Conservation (phyloP, 345 rosid genomes). For the Xanthoceras sorbifolium region DNA sequence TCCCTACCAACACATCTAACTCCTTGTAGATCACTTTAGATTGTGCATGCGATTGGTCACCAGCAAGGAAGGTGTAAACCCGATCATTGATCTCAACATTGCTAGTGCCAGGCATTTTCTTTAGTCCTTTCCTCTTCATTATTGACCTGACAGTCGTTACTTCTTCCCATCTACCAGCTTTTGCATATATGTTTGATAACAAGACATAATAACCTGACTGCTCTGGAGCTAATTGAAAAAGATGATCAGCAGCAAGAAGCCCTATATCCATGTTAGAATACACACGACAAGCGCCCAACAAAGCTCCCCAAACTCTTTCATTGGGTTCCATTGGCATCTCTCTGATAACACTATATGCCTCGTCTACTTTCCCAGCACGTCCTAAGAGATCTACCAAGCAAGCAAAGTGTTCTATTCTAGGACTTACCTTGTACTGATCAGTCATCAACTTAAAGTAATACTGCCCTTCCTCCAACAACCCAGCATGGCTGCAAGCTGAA, state of each 20-base stretch:
- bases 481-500: conserved; percentile 78
- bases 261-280: conserved; percentile 60
- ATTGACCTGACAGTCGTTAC: conserved; percentile 53
- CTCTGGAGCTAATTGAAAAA: conserved; percentile 58
- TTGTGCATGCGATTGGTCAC: conserved; percentile 56
- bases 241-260: conserved; percentile 65
- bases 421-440: conserved; percentile 45
- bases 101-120: conserved; percentile 65
- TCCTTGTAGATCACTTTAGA: conserved; percentile 48
- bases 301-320: conserved; percentile 77
- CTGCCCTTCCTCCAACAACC: conserved; percentile 61
- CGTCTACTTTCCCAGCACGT: conserved; percentile 61
- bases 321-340: conserved; percentile 63
- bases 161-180: conserved; percentile 75
- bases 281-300: conserved; percentile 64
- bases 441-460: conserved; percentile 54
- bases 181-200: conserved; percentile 77
- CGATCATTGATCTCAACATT: conserved; percentile 55
- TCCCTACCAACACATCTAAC: conserved; percentile 54
- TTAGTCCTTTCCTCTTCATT: conserved; percentile 62
- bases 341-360: conserved; percentile 54
- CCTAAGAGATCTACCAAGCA: conserved; percentile 82
- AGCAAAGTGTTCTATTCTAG: conserved; percentile 67
- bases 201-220: conserved; percentile 71
- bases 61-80: conserved; percentile 63